phyloP scores from a whole-genome alignment of 2,329 filamentous ascomycete species.

The Talaromyces amestolkiae region DNA sequence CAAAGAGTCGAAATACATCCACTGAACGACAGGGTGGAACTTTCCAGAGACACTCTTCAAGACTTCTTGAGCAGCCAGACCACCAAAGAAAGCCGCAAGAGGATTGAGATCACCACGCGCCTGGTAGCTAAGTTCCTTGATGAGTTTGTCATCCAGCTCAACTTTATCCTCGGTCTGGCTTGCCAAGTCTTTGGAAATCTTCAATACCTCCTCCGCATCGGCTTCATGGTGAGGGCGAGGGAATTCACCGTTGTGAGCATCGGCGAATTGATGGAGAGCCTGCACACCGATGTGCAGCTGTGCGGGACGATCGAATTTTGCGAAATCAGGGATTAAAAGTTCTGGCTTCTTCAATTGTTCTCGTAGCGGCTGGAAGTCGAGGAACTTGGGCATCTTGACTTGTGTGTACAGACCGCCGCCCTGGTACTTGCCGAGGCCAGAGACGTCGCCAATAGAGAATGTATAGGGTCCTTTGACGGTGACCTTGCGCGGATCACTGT shows the following conservation, averaged over 20 bases:
- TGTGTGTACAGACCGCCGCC: conserved; percentile 88
- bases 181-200: conserved; percentile 71
- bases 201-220: conserved; percentile 76
- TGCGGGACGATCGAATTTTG: conserved; percentile 92
- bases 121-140: conserved; percentile 92
- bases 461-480: conserved; percentile 95
- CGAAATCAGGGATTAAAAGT: conserved; percentile 88
- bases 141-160: conserved; percentile 86
- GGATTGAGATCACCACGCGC: conserved; percentile 86
- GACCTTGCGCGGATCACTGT: conserved; percentile 79
- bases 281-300: conserved; percentile 92
- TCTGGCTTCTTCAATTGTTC: conserved; percentile 81
- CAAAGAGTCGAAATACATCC: conserved; percentile 97
- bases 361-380: conserved; percentile 82
- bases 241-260: conserved; percentile 66
- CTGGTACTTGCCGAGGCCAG: conserved; percentile 79
- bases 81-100: conserved; percentile 93
- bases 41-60: conserved; percentile 97
- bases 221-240: conserved; percentile 80
- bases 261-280: conserved; percentile 81
- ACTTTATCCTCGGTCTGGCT: conserved; percentile 65
- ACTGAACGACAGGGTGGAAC: conserved; percentile 93
- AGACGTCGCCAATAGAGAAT: conserved; percentile 94
- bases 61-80: conserved; percentile 88
- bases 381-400: conserved; percentile 95